Conservation (phyloP, 257 asterid species). For the Nicotiana paniculata region DNA sequence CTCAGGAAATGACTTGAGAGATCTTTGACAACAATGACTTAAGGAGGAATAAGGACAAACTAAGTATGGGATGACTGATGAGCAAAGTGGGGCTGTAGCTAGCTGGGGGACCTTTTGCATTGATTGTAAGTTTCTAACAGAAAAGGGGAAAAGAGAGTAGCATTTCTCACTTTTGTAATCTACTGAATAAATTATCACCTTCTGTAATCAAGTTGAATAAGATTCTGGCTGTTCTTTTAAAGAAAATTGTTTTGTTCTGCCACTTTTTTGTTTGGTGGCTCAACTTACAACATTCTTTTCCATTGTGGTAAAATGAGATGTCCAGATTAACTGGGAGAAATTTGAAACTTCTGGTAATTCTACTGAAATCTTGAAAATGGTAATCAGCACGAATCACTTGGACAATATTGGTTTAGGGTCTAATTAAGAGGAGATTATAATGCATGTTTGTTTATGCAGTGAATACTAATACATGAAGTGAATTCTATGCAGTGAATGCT, state of each 20-base stretch:
- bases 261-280: no score
- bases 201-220: background rate
- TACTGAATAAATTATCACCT: background rate
- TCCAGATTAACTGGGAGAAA: no score
- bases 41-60: background rate
- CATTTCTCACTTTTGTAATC: slow-evolving; percentile 1
- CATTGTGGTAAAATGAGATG: no score
- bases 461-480: no score
- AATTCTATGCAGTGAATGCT: no score
- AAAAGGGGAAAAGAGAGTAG: background rate
- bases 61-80: background rate
- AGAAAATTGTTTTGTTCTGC: background rate
- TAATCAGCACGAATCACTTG: no score
- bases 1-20: background rate
- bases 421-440: no score
- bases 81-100: background rate
- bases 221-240: background rate
- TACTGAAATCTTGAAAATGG: no score
- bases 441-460: no score
- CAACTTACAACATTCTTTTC: no score
- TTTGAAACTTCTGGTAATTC: no score
- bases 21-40: background rate
- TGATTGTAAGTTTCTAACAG: background rate
- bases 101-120: background rate
- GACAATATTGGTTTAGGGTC: no score